Base-by-base conservation (phyloP, 2,329 filamentous ascomycete species). In the Colletotrichum shisoi region DNA sequence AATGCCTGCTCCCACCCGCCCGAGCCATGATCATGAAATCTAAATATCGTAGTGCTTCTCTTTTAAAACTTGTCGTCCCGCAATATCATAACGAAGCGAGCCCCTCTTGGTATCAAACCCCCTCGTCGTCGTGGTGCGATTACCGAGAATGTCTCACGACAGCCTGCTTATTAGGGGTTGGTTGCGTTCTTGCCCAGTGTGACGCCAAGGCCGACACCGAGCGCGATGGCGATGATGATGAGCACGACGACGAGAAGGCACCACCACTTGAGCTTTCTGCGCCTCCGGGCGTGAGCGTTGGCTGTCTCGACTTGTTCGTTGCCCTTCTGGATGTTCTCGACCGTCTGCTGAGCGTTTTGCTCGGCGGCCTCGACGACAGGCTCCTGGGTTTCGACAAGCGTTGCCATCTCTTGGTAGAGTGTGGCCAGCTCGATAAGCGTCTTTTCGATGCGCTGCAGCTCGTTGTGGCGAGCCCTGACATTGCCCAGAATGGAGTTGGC, bases 231-330 rank as follows among this genome's bases (percentile, higher is more conserved):
- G 58, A 89, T 75, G 73, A 87, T 77, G 75, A 89, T 86, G 75
- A 89, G 80, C 24, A 87, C 71, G 54, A 82, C 80, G 67, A 93
- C 81, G 69, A 87, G 79, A 69, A 91, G 80, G 75, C 89, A 92
- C 85, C 87, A 93, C 91, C 92, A 94, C 83, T 94, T 94, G 79
- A 92, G 85, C 82, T 88, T 91, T 73, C 91, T 85, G 72, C 86
- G 85, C 72, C 87, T 84, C 71, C 85, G 83, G 57, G 91, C 91
- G 72, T 85, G 85, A 70, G 85, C 82, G 71, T 90, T 91, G 67
- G 89, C 91, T 74, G 87, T 83, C 71, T 85, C 84, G 68, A 94
- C 86, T 72, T 94, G 85, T 68, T 82, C 81, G 77, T 91, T 92
- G 71, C 87, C 91, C 70, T 87, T 84, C 72, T 90, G 83, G 58